Evolutionary conservation across 768 basidiomycete genomes (phyloP), one percentile per base, ranked within the genome.

Genomic region (Tylopilus rubrobrunneus): DNA sequence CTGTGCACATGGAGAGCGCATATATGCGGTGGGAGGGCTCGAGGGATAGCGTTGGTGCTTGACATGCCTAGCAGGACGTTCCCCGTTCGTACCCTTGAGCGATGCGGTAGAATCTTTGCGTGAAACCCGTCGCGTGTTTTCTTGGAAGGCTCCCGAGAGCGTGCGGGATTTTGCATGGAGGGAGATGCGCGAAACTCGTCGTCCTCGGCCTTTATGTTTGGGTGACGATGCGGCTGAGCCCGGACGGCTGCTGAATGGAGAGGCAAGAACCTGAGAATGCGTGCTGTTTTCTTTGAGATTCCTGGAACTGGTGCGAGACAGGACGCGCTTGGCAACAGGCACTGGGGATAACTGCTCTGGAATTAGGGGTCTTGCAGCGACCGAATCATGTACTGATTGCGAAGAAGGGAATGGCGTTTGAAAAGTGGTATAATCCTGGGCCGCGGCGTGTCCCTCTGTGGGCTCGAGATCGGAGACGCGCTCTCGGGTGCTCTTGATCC

Each of bases 181-280:
- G 10, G 64, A 53, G 12, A 58, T 53, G 28, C 52, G 67, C 48
- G 52, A 59, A 57, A 12, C 48, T 49, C 40, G 54, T 46, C 49
- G 55, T 14, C 40, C 48, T 17, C 29, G 51, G 33, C 33, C 57
- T 61, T 52, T 64, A 52, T 51, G 51, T 21, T 67, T 68, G 7
- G 76, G 74, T 47, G 76, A 77, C 23, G 72, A 52, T 28, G 65
- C 52, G 41, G 70, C 63, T 48, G 80, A 80, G 34, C 62, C 64
- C 17, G 78, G 76, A 41, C 74, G 72, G 42, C 78, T 78, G 47
- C 62, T 69, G 58, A 79, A 81, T 2, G 80, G 78, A 25, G 77
- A 80, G 11, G 71, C 74, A 23, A 79, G 73, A 19, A 44, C 27
- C 21, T 54, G 67, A 52, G 65, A 55, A 36, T 52, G 56, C 23